Conservation (phyloP, 2,329 filamentous ascomycete genomes). For the Daldinia sp. region DNA sequence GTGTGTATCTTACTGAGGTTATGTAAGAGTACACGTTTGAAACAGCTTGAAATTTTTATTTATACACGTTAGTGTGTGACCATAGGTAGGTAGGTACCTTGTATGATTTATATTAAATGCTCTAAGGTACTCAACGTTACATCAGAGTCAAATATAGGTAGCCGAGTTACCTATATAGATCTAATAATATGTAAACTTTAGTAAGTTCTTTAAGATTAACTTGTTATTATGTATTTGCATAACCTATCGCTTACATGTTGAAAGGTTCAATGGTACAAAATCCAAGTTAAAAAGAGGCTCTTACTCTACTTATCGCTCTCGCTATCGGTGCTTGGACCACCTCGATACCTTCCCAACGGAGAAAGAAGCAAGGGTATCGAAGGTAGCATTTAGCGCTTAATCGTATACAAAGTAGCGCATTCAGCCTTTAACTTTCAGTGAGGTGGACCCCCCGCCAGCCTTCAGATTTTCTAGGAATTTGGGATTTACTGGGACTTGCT, state of each 20-base stretch:
- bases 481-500: background rate
- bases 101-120: too few relatives aligned
- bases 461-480: constrained; percentile 27
- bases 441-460: constrained; percentile 29
- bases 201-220: background rate
- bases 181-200: too few relatives aligned
- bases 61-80: too few relatives aligned
- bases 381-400: constrained; percentile 20
- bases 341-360: background rate
- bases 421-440: constrained; percentile 29
- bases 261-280: background rate
- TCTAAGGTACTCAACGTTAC: too few relatives aligned
- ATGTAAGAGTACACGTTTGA: too few relatives aligned
- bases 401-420: constrained; percentile 18
- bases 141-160: too few relatives aligned
- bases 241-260: too few relatives aligned
- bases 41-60: background rate
- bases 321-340: background rate
- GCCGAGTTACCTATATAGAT: too few relatives aligned
- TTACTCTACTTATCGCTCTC: background rate
- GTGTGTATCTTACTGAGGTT: background rate
- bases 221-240: background rate
- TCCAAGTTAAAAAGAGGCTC: background rate
- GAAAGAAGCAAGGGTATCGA: background rate
- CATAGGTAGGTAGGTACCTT: too few relatives aligned